Base-by-base conservation (phyloP, 1,284 basidiomycete species). In the Earliella scabrosa region DNA sequence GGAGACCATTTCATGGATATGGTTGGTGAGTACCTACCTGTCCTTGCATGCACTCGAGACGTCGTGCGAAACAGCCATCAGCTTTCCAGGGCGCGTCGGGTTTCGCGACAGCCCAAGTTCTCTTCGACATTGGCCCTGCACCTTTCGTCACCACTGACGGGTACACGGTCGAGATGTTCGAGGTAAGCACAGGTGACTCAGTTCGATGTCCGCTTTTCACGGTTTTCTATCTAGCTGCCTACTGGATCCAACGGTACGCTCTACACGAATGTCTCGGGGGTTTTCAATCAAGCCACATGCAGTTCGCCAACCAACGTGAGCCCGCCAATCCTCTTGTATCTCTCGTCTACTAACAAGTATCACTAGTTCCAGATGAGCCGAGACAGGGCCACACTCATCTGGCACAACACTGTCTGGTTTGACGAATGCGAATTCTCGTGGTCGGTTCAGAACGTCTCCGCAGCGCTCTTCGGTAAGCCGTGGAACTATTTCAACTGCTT, bases 41-140 rank as follows among this genome's bases (percentile, higher is more conserved):
- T 54, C 31, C 52, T 18, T 49, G 39, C 26, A 21, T 14, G 11
- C 5, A 13, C 10, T 34, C 32, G 38, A 39, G 14, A n/a, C 11
- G 8, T 35, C 24, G 21, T 54, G 11, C 55, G 16, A 27, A 29
- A 40, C 2, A 3, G 24, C 11, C 36, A 36, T 27, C 56, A 82
- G 80, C 75, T 3, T 83, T 82, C 66, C 64, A 83, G 38, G 77
- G 78, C 32, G 82, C 81, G 11, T 77, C 82, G 4, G 81, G 82
- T 6, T 84, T 76, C 57, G 80, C 82, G 2, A 76, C 78, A 16
- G 77, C 82, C 6, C 71, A 74, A 3, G 74, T 79, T 10, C 64
- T 80, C 18, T 85, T 81, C 60, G 64, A 75, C 50, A 66, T 83
- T 2, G 69, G 69, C 0, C 67, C 75, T 32, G 78, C 81, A 2